Base-by-base conservation (phyloP, 495 filamentous ascomycete species). In the Friedmanniomyces simplex region DNA sequence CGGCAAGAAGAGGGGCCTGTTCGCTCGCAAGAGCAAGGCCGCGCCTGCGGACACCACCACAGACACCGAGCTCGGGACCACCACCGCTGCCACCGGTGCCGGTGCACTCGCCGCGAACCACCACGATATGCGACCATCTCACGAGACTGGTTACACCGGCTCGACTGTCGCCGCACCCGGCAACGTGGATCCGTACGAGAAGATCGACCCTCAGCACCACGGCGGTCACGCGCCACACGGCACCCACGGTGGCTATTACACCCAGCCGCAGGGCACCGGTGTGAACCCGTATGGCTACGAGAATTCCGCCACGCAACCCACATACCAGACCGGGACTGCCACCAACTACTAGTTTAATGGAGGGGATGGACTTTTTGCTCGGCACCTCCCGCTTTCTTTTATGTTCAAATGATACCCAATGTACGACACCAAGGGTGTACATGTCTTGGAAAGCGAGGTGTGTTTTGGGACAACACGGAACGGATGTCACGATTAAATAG, bases 11-110 rank as follows among this genome's bases (percentile, higher is more conserved):
- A 67, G 69, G 34, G 58, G 62, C 43, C 77, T 80, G 71, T 83
- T 77, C 74, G 71, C 73, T 69, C 69, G 72, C 53, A 67, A 63
- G 63, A 67, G 67, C 41, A 75, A 73, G 49, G 65, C 63, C 46
- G 61, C 39, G 4, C 12, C 22, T 26, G 11, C 12, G 12, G 64
- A 67, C 18, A 65, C 75, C 39, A 43, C 14, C 5, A 16, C 14
- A 48, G 64, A 63, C 30, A 30, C 58, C 41, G 64, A 64, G 36
- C 42, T 62, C 25, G 63, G 59, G 39, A 63, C 64, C 30, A 60
- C 49, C 28, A 62, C 58, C 13, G 63, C 54, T 58, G 65, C 58
- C 48, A 59, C 50, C n/a, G 46, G 51, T 16, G 42, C 59, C 24
- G 55, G 36, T 34, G 39, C n/a, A 8, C 55, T 64, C 28, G 54